A percentile compares a stretch with the other conserved stretches of the same genome.
Conservation (phyloP, 768 basidiomycete genomes). For the Brasilioporus rufonigricans region DNA sequence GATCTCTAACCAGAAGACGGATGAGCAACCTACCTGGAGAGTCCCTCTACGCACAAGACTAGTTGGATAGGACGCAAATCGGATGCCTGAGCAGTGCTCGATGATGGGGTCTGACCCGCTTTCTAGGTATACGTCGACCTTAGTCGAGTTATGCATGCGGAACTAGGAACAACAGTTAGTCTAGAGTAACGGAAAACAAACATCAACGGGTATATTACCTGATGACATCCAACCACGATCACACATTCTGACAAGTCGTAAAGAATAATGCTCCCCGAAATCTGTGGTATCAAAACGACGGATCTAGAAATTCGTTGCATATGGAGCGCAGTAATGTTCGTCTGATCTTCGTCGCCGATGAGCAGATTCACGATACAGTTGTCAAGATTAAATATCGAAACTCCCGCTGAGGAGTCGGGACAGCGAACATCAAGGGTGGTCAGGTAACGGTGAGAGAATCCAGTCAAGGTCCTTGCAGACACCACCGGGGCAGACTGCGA, state of each 20-base stretch:
- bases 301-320: slow-evolving; percentile 57
- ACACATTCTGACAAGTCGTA: slow-evolving; percentile 61
- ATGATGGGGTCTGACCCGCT: slow-evolving; percentile 76
- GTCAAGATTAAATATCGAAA: slow-evolving; percentile 66
- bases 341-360: slow-evolving; percentile 15
- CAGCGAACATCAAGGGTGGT: slow-evolving; percentile 32
- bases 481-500: slow-evolving; percentile 13
- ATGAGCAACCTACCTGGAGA: slow-evolving; percentile 15
- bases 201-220: slow-evolving; percentile 44
- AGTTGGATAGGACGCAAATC: slow-evolving; percentile 63
- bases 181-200: neutral
- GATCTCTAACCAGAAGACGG: neutral
- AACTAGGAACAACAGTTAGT: slow-evolving; percentile 48
- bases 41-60: neutral
- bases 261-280: slow-evolving; percentile 72
- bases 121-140: slow-evolving; percentile 64
- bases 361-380: slow-evolving; percentile 72
- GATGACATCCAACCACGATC: slow-evolving; percentile 75
- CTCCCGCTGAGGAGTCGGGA: slow-evolving; percentile 41
- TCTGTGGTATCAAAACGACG: slow-evolving; percentile 60
- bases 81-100: slow-evolving; percentile 63
- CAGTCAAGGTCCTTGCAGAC: slow-evolving; percentile 41
- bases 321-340: slow-evolving; percentile 18
- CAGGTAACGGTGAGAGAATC: slow-evolving; percentile 46
- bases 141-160: slow-evolving; percentile 76